Evolutionary conservation across 176 grass and related monocot species (phyloP).

Genomic region (Areca catechu): DNA sequence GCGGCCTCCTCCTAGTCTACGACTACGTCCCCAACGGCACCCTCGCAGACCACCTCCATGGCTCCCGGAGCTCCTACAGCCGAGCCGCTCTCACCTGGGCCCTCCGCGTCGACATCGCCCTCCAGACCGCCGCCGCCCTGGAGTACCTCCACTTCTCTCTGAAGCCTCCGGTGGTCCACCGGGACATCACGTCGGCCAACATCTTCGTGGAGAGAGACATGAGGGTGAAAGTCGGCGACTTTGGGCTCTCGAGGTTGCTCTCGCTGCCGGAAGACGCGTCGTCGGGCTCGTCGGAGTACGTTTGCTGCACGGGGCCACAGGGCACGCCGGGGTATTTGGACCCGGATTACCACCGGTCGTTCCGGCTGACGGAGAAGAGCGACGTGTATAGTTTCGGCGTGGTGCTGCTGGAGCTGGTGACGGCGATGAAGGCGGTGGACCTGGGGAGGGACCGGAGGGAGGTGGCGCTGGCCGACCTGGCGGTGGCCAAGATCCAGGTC

Average conservation of each 20-base stretch:
- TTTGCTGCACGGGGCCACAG: constrained; percentile 90
- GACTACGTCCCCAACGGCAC: constrained; percentile 96
- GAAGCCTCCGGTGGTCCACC: constrained; percentile 89
- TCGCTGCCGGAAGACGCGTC: constrained; percentile 47
- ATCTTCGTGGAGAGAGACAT: constrained; percentile 91
- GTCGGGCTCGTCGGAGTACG: constrained; percentile 45
- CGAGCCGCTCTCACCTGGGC: constrained; percentile 40
- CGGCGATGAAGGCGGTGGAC: constrained; percentile 69
- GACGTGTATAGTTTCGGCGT: constrained; percentile 98
- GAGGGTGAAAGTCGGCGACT: constrained; percentile 88
- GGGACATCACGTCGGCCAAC: constrained; percentile 91
- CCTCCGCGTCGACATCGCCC: constrained; percentile 63
- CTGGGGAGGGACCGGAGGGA: constrained; percentile 74
- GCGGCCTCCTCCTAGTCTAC: constrained; percentile 83
- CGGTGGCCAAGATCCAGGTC: constrained; percentile 83
- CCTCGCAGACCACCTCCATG: constrained; percentile 85
- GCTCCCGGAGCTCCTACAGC: constrained; percentile 4
- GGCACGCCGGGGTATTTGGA: constrained; percentile 91
- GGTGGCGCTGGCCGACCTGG: constrained; percentile 65
- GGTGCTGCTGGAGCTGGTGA: constrained; percentile 89
- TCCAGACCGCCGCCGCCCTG: constrained; percentile 78
- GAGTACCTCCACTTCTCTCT: constrained; percentile 88
- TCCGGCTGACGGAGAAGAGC: constrained; percentile 95
- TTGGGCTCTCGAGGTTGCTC: constrained; percentile 81
- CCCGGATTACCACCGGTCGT: constrained; percentile 83